Base-by-base conservation (phyloP, 768 basidiomycete species). In the Crassisporium funariophilum region DNA sequence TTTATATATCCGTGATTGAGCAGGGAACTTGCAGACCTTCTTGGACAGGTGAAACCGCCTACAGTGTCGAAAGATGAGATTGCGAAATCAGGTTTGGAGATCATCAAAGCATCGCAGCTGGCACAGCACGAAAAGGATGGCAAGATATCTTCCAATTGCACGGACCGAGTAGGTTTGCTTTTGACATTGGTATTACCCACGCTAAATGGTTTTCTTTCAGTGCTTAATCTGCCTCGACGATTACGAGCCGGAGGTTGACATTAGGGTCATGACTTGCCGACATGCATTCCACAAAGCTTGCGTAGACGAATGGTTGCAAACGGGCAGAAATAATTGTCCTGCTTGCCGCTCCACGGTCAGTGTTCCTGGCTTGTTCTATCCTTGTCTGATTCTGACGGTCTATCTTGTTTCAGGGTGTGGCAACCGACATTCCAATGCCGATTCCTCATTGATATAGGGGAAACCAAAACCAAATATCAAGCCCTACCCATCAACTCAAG, bases 241-340 rank as follows among this genome's bases (percentile, higher is more conserved):
- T 44, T 97, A 97, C 65, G 76, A 77, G 23, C 62, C 72, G 2
- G 84, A 88, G 35, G 89, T 92, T 35, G 84, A 92, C 20, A 67
- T 95, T 38, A 83, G 95, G 19, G 68, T 97, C 24, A 76, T 98
- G 71, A 69, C 69, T 4, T 97, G 95, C 66, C 78, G 81, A 53
- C 94, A 98, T 68, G 84, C 81, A n/a, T 98, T 94, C 77, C 94
- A 98, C 61, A 83, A 83, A 58, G 69, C 64, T 16, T 97, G 94
- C 55, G 91, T 97, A 5, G 94, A 97, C 60, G 83, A 76, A 49
- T 95, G 94, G 91, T 72, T 95, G 24, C 78, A 84, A 62, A 82
- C 78, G 4, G 92, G 93, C 3, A 77, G 84, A 46, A 97, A 97
- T 58, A 91, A 91, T 48, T 97, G 94, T 64, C 94, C 94, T 24